A percentile compares a stretch with the other conserved stretches of the same genome.
phyloP scores from a whole-genome alignment of 1,284 basidiomycete genomes.

The Abortiporus biennis region DNA sequence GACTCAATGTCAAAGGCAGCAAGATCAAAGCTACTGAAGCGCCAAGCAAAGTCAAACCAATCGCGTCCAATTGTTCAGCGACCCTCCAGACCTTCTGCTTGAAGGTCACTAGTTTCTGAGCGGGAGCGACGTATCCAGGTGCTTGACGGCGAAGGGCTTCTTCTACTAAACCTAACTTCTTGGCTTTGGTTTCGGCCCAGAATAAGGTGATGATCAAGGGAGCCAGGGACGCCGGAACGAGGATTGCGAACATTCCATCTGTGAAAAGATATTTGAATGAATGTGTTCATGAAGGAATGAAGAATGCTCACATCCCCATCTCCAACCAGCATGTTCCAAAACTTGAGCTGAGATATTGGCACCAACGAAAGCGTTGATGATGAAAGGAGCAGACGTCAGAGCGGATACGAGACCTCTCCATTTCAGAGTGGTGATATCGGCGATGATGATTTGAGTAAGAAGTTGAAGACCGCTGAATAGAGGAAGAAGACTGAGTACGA shows the following conservation, averaged over 20 bases:
- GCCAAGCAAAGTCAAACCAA: slow-evolving; percentile 54
- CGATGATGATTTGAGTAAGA: slow-evolving; percentile 70
- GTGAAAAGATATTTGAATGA: neutral
- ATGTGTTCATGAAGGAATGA: neutral
- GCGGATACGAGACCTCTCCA: slow-evolving; percentile 72
- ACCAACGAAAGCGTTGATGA: slow-evolving; percentile 65
- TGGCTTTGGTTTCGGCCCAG: slow-evolving; percentile 67
- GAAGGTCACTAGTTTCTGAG: slow-evolving; percentile 5
- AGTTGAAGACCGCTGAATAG: slow-evolving; percentile 54
- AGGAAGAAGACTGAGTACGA: neutral
- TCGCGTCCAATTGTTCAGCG: slow-evolving; percentile 49
- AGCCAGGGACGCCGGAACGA: slow-evolving; percentile 46
- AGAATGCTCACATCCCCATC: slow-evolving; percentile 58
- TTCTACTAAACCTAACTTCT: slow-evolving; percentile 38
- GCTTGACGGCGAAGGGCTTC: slow-evolving; percentile 5
- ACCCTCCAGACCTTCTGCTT: slow-evolving; percentile 22
- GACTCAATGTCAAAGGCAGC: slow-evolving; percentile 50
- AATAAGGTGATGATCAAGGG: slow-evolving; percentile 62
- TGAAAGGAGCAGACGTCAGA: slow-evolving; percentile 62
- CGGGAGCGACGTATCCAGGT: slow-evolving; percentile 6
- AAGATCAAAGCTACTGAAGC: slow-evolving; percentile 47
- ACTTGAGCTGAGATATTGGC: slow-evolving; percentile 60
- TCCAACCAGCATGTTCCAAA: slow-evolving; percentile 55
- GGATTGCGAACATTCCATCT: slow-evolving; percentile 69
- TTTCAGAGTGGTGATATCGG: slow-evolving; percentile 74